Base-by-base conservation (phyloP, 176 grass and related monocot species). In the Oryza brachyantha region DNA sequence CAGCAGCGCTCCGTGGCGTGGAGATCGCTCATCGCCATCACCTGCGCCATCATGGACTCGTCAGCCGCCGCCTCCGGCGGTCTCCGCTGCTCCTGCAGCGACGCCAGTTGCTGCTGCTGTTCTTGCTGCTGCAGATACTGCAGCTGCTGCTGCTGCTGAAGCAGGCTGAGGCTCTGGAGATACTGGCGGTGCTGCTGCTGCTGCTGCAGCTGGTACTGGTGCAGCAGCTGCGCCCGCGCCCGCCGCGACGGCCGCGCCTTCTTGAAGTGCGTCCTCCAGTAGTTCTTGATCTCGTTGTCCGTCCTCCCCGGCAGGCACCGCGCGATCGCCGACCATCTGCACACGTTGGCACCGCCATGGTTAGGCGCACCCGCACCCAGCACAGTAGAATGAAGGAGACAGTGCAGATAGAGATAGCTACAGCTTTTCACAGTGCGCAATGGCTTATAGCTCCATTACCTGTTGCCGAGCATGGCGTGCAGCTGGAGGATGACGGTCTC, bases 281-380 rank as follows among this genome's bases (percentile, higher is more conserved):
- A 99, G 92, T 99, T 99, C 87, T 99, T 99, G 84, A 99, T 99
- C 96, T 99, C 92, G 85, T 99, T 99, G 78, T 99, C 96, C 29
- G 96, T 99, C 93, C 96, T 89, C 46, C 96, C 96, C 21, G 96
- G 96, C 16, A 99, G 85, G 80, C 88, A 93, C 83, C 96, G 86
- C 32, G 96, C 96, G 72, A 99, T 99, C 38, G 92, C 90, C 73
- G 96, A 99, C 96, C 96, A 99, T 60, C 96, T 99, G 70, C 41
- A 38, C 21, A n/a, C 74, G 64, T 63, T 31, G 45, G 3, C 19
- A 17, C 1, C 32, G 39, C 38, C 28, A 17, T 1, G 28, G 71
- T 89, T 85, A 89, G 86, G 81, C 81, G 55, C 34, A 61, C 72
- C 16, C 11, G 6, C 22, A 27, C 52, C 8, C 31, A 40, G n/a